Percentiles rank a stretch among this genome's conserved stretches.
These are phyloP conservation scores for Penicillium sp. DNA, from an alignment of 2,329 filamentous ascomycete genomes.

Conservation along the genomic window DNA sequence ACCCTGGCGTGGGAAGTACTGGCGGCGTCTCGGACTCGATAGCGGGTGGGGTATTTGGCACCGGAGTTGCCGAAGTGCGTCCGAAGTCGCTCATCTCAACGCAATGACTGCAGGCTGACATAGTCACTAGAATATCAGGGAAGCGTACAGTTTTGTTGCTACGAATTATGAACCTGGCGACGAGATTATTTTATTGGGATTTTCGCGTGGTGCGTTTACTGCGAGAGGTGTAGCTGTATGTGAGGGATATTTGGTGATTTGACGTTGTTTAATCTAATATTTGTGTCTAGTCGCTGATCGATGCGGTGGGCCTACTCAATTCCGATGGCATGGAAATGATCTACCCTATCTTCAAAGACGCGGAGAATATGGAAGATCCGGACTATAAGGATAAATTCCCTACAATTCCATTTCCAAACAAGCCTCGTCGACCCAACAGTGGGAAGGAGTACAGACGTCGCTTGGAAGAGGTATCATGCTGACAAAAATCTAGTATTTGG, in stretches of 20 bases:
- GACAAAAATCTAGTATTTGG: no score
- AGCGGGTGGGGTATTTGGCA: constrained; percentile 17
- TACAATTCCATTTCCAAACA: constrained; percentile 15
- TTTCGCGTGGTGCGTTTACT: constrained; percentile 40
- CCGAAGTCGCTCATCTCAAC: background rate
- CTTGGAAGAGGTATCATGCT: constrained; percentile 13
- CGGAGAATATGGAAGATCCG: constrained; percentile 10
- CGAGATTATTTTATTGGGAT: constrained; percentile 40
- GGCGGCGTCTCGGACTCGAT: constrained; percentile 15
- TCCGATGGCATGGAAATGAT: constrained; percentile 17
- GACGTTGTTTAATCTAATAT: background rate
- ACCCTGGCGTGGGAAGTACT: constrained; percentile 15
- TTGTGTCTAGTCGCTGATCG: constrained; percentile 28
- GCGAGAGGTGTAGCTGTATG: constrained; percentile 34
- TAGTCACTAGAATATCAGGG: constrained; percentile 14
- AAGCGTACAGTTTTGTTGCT: constrained; percentile 30
- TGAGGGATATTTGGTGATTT: background rate
- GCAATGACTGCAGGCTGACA: background rate
- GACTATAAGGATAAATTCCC: constrained; percentile 22
- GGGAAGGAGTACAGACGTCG: constrained; percentile 14
- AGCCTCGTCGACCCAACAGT: constrained; percentile 7
- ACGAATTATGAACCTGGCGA: constrained; percentile 37
- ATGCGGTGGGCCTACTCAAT: constrained; percentile 30
- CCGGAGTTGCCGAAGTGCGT: constrained; percentile 18
- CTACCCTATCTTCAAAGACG: constrained; percentile 21